Evolutionary conservation across 192 early-diverging fungal species (phyloP), one percentile per base, ranked within the genome.

Genomic region (Dissophora globulifera): DNA sequence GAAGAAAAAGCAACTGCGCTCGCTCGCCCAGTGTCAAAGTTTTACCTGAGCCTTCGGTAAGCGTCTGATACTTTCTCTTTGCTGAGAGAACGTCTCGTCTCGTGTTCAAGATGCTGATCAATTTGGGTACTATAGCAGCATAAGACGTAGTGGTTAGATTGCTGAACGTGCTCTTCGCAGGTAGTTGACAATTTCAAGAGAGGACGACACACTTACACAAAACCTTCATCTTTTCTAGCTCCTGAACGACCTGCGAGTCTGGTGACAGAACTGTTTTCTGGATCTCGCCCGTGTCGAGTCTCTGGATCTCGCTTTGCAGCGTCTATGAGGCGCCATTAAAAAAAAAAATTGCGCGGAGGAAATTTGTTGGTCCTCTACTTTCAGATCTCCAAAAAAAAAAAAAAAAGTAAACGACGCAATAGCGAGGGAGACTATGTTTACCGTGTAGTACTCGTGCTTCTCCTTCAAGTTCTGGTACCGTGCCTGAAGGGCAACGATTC

Each of bases 401-500:
- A n/a, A n/a, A n/a, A n/a, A n/a, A n/a, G n/a, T n/a, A n/a, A n/a
- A n/a, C n/a, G n/a, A n/a, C n/a, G n/a, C n/a, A n/a, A n/a, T n/a
- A n/a, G n/a, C n/a, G n/a, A n/a, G n/a, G n/a, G n/a, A n/a, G n/a
- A n/a, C n/a, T n/a, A n/a, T n/a, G n/a, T 13, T 23, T 74, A 75
- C 71, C 62, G 53, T 75, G 45, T 75, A 75, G n/a, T 75, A 75
- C 13, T 52, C 42, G 20, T 65, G 62, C 35, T 66, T 75, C 6
- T 75, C 71, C 27, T 47, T 43, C 43, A 75, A 35, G 13, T 47
- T 32, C 19, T 66, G 49, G 17, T 75, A 56, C 25, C 55, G 59
- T 9, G 22, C 17, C 32, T 75, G 71, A 11, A 75, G 32, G 19
- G 62, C 22, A 4, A 75, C 62, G 19, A 75, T 60, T 29, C 62